These are phyloP conservation scores for Lignosus rhinocerotis DNA, from an alignment of 1,284 basidiomycete genomes.

Conservation along the genomic window DNA sequence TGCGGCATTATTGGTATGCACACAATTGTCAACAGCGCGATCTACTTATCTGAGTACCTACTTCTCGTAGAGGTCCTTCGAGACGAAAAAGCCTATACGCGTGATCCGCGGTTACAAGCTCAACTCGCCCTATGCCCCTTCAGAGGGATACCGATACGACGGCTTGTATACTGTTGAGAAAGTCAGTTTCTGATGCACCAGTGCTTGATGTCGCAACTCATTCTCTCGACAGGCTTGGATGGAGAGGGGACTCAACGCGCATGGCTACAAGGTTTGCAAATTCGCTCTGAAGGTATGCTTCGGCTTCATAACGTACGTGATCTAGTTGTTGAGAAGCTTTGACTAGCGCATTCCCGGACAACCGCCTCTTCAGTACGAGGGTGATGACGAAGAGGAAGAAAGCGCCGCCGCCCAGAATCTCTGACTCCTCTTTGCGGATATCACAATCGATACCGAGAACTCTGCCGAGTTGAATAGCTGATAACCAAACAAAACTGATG, in stretches of 20 bases:
- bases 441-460: too few species aligned
- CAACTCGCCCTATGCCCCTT: constrained; percentile 66
- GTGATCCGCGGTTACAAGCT: constrained; percentile 84
- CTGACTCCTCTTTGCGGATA: too few species aligned
- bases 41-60: not conserved
- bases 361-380: constrained; percentile 41
- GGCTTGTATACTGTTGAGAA: constrained; percentile 79
- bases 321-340: not conserved
- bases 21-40: not conserved
- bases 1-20: constrained; percentile 58
- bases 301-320: not conserved
- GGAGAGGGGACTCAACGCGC: constrained; percentile 62
- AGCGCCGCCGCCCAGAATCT: not conserved
- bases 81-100: constrained; percentile 75
- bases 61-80: constrained; percentile 55
- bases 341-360: constrained; percentile 64
- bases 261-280: constrained; percentile 77
- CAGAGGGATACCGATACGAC: constrained; percentile 83
- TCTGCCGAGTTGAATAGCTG: too few species aligned
- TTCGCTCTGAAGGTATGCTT: constrained; percentile 68
- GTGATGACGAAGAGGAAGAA: constrained; percentile 9
- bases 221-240: constrained; percentile 56
- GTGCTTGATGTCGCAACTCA: not conserved
- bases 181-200: constrained; percentile 36
- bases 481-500: too few species aligned